phyloP scores from a whole-genome alignment of 257 asterid species.

The Coffea canephora region DNA sequence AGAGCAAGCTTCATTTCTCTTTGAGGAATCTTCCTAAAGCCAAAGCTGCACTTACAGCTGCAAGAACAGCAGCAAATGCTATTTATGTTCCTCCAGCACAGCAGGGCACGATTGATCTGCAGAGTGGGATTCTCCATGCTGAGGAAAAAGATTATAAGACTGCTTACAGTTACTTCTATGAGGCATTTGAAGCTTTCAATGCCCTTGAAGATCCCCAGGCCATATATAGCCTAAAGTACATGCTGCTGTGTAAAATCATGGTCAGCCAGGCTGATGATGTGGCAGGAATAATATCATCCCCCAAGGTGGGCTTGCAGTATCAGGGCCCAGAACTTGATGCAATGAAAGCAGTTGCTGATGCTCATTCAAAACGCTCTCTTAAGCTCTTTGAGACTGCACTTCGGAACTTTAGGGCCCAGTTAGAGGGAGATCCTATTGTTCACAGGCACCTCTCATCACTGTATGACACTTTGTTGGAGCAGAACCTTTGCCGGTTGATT shows the following conservation, averaged over 20 bases:
- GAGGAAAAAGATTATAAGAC: slow-evolving; percentile 50
- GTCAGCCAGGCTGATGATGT: slow-evolving; percentile 48
- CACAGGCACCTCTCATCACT: slow-evolving; percentile 46
- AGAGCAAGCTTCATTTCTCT: slow-evolving; percentile 47
- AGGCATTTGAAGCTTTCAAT: slow-evolving; percentile 50
- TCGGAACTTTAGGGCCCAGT: slow-evolving; percentile 33
- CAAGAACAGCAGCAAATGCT: slow-evolving; percentile 47
- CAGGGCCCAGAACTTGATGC: slow-evolving; percentile 53
- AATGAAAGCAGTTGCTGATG: slow-evolving; percentile 52
- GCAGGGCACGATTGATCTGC: slow-evolving; percentile 47
- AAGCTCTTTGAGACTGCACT: slow-evolving; percentile 41
- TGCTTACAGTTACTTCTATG: slow-evolving; percentile 41
- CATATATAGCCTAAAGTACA: slow-evolving; percentile 45
- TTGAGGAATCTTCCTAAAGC: slow-evolving; percentile 49
- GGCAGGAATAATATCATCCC: slow-evolving; percentile 42
- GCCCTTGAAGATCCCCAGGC: slow-evolving; percentile 48
- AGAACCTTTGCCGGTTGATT: slow-evolving; percentile 48
- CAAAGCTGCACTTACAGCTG: slow-evolving; percentile 48
- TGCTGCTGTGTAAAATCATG: slow-evolving; percentile 51
- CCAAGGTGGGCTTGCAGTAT: slow-evolving; percentile 46
- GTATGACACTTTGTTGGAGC: slow-evolving; percentile 44
- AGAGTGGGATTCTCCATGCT: slow-evolving; percentile 51
- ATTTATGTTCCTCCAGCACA: slow-evolving; percentile 50
- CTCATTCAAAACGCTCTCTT: slow-evolving; percentile 45
- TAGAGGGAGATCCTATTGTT: slow-evolving; percentile 46